Conservation (phyloP, 169 alveolate genomes). For the Plasmodium cynomolgi region DNA sequence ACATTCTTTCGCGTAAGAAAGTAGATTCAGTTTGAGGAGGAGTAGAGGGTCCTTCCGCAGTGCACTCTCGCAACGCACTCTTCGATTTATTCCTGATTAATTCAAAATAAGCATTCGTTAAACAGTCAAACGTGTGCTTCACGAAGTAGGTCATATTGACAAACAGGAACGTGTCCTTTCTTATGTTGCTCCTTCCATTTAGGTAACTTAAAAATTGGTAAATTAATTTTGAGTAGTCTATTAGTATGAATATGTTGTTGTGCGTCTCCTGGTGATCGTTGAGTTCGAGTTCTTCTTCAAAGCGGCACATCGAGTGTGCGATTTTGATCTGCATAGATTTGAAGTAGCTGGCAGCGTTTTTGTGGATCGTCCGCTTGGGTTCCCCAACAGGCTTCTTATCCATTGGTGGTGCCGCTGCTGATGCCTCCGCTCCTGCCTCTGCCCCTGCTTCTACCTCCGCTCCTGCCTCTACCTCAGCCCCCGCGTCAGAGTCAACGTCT, state of each 20-base stretch:
- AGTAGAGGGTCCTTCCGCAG: neutral
- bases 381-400: neutral
- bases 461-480: too few species aligned
- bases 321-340: neutral
- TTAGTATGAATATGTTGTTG: constrained; percentile 16
- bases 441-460: too few species aligned
- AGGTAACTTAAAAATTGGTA: constrained; percentile 11
- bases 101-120: neutral
- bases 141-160: constrained; percentile 14
- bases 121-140: constrained; percentile 21
- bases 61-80: neutral
- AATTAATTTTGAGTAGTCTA: constrained; percentile 16
- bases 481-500: neutral
- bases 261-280: neutral
- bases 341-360: neutral
- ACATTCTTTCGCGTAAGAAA: neutral
- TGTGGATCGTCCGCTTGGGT: neutral
- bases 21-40: too few species aligned
- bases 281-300: neutral
- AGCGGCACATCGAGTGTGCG: neutral
- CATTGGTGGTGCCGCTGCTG: too few species aligned
- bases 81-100: neutral
- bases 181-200: constrained; percentile 7
- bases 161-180: constrained; percentile 14
- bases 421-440: too few species aligned